Evolutionary conservation across 139 green algal genomes (phyloP).

Genomic region (Desmodesmus armatus): DNA sequence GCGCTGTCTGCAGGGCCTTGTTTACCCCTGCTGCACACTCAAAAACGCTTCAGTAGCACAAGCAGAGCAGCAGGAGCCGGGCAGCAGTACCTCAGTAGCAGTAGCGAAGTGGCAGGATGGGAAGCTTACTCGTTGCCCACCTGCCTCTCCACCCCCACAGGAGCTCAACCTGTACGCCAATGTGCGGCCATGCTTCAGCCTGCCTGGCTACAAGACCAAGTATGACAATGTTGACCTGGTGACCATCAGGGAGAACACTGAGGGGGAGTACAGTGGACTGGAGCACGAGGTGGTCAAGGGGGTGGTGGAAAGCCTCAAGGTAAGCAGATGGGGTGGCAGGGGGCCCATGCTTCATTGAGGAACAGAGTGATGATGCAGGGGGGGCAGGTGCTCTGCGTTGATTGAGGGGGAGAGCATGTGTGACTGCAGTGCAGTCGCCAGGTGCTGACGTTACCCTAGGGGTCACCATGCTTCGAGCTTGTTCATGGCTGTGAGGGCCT

Average conservation of each 20-base stretch:
- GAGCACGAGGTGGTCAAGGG: constrained; percentile 96
- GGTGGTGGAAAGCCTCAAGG: constrained; percentile 96
- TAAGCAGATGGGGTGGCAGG: constrained; percentile 35
- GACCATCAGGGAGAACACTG: constrained; percentile 98
- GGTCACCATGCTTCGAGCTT: too few species aligned
- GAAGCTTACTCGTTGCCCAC: too few species aligned
- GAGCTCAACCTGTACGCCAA: constrained; percentile 97
- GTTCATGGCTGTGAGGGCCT: too few species aligned
- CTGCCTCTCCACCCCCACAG: too few species aligned
- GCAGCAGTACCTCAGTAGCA: too few species aligned
- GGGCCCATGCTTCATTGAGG: neutral
- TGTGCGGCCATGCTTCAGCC: constrained; percentile 94
- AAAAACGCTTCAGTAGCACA: too few species aligned
- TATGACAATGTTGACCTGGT: constrained; percentile 97
- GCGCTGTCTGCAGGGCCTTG: too few species aligned
- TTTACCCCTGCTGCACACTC: too few species aligned
- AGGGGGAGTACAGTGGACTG: constrained; percentile 97
- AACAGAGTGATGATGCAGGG: neutral
- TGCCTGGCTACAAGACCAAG: constrained; percentile 95
- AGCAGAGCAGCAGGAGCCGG: too few species aligned
- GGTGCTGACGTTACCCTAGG: too few species aligned
- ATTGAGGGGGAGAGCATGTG: neutral
- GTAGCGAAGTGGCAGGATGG: too few species aligned
- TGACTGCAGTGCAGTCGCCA: too few species aligned
- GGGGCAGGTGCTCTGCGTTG: neutral